Percentiles rank a stretch among this genome's conserved stretches.
Evolutionary conservation across 2,329 filamentous ascomycete species (phyloP).

Genomic region (Aspergillus niger): DNA sequence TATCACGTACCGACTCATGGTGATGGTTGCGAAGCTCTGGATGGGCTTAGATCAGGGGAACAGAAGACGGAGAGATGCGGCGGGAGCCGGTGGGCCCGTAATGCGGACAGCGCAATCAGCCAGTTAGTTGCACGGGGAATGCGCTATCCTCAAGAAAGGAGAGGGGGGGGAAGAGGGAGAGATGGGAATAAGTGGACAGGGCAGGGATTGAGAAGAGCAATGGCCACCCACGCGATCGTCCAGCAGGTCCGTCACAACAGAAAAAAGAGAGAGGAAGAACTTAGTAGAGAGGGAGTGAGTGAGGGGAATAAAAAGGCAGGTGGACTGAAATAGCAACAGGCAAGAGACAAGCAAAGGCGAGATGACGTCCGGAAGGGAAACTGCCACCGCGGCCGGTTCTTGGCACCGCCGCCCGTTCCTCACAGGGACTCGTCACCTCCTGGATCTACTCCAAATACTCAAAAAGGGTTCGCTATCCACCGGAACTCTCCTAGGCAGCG

Average conservation of each 20-base stretch:
- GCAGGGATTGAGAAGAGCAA: conserved; percentile 7
- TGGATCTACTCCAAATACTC: not conserved
- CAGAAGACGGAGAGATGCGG: conserved; percentile 18
- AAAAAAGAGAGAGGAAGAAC: conserved; percentile 3
- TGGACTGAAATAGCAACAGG: not conserved
- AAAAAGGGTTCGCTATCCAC: not conserved
- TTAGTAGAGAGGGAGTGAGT: conserved; percentile 18
- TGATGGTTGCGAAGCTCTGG: conserved; percentile 52
- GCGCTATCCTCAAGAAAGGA: conserved; percentile 3
- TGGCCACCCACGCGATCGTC: not conserved
- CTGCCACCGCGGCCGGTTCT: conserved; percentile 20
- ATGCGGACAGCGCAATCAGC: conserved; percentile 24
- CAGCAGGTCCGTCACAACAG: too few relatives aligned
- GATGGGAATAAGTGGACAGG: conserved; percentile 13
- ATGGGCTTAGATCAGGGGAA: conserved; percentile 27
- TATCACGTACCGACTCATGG: conserved; percentile 60
- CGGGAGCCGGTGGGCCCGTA: conserved; percentile 25
- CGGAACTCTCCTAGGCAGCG: not conserved
- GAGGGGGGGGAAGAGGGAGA: conserved; percentile 10
- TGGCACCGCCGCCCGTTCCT: conserved; percentile 27
- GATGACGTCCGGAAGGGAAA: conserved; percentile 39
- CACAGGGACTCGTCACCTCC: conserved; percentile 9
- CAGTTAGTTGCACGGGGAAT: conserved; percentile 14
- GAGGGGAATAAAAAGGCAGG: conserved; percentile 7
- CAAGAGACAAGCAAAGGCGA: not conserved